These are phyloP conservation scores for Besnoitia besnoiti DNA, from an alignment of 169 alveolate genomes.

Conservation along the genomic window DNA sequence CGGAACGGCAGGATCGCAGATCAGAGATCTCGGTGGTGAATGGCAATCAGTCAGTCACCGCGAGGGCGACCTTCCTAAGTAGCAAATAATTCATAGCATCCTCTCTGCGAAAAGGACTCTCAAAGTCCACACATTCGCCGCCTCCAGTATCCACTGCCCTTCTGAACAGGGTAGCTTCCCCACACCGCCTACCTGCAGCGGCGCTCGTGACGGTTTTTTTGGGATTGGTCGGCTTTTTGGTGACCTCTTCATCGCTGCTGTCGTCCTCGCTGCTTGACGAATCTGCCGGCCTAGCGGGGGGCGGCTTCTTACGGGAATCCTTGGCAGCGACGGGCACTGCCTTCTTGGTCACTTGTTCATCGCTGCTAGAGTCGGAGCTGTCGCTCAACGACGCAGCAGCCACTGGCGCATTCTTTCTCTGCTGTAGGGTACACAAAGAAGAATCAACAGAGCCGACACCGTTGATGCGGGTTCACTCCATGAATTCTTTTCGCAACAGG, in stretches of 20 bases:
- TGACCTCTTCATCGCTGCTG: conserved; percentile 21
- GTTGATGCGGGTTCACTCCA: too few relatives aligned
- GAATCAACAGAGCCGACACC: too few relatives aligned
- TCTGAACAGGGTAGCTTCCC: too few relatives aligned
- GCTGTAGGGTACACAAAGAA: not conserved
- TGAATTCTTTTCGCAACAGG: too few relatives aligned
- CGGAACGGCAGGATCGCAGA: too few relatives aligned
- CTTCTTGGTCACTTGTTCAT: conserved; percentile 16
- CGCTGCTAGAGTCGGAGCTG: conserved; percentile 24
- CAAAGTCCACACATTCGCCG: too few relatives aligned
- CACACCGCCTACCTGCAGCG: conserved; percentile 1
- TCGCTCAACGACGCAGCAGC: not conserved
- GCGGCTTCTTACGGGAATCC: not conserved
- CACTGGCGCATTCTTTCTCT: conserved; percentile 4
- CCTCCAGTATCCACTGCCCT: too few relatives aligned
- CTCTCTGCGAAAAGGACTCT: not conserved
- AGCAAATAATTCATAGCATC: not conserved
- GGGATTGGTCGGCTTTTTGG: not conserved
- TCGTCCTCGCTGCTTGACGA: conserved; percentile 30
- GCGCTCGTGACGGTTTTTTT: not conserved
- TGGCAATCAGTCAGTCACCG: not conserved
- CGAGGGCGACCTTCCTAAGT: not conserved
- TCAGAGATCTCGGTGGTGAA: conserved; percentile 45
- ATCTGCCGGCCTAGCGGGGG: not conserved
- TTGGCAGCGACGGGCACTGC: not conserved